Conservation (phyloP, 352 stramenopile genomes). For the Globisporangium alternatum region DNA sequence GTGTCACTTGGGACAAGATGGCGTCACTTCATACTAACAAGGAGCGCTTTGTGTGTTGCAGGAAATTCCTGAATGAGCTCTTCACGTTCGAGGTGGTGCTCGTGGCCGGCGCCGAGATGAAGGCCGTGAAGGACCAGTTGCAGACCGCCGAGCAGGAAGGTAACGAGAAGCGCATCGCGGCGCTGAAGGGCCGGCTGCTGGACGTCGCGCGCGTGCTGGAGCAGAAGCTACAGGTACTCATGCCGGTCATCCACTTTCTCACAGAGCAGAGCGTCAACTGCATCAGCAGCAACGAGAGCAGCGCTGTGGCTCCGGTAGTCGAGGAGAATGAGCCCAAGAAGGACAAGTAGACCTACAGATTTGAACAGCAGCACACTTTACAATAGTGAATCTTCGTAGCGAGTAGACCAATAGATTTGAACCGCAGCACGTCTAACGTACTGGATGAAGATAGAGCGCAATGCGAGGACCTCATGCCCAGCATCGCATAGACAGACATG, state of each 20-base stretch:
- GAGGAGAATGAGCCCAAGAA: slow-evolving; percentile 36
- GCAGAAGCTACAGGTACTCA: slow-evolving; percentile 53
- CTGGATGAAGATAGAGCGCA: too few relatives aligned
- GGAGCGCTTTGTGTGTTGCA: slow-evolving; percentile 13
- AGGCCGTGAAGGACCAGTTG: slow-evolving; percentile 55
- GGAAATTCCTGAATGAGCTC: slow-evolving; percentile 58
- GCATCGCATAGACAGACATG: not conserved
- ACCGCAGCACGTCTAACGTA: too few relatives aligned
- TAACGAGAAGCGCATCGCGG: slow-evolving; percentile 43
- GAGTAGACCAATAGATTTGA: too few relatives aligned
- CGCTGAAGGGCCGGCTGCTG: slow-evolving; percentile 51
- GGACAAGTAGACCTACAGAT: slow-evolving; percentile 29
- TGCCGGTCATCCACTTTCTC: slow-evolving; percentile 57
- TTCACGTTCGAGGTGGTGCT: slow-evolving; percentile 68
- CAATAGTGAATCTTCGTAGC: not conserved
- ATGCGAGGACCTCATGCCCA: too few relatives aligned
- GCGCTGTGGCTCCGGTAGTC: not conserved
- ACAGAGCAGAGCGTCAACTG: slow-evolving; percentile 48
- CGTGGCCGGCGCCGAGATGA: slow-evolving; percentile 58
- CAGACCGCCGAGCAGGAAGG: slow-evolving; percentile 36
- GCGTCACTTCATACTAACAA: not conserved
- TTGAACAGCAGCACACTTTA: not conserved
- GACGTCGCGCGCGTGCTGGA: slow-evolving; percentile 54
- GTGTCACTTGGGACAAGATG: not conserved
- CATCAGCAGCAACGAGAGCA: slow-evolving; percentile 30